Base-by-base conservation (phyloP, 768 basidiomycete genomes). In the Auriscalpium vulgare region DNA sequence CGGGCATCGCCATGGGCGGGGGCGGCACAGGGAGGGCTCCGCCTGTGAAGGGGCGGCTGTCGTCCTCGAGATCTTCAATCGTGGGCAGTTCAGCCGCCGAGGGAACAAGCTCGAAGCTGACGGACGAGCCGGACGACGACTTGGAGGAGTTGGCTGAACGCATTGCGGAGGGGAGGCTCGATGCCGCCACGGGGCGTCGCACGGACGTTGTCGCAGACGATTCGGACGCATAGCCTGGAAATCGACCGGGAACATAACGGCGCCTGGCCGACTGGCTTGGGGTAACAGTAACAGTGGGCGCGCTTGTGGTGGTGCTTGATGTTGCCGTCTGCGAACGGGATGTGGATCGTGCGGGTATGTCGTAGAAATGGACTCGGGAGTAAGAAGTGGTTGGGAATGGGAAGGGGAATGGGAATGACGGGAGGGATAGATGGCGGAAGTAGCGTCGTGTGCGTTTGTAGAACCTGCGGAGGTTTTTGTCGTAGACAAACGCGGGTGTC, bases 401-500 rank as follows among this genome's bases (percentile, higher is more conserved):
- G 37, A 69, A 37, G 6, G 62, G 46, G 11, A 43, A 13, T 9
- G 38, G 56, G 59, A 50, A 50, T 2, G 61, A 54, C 45, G 35
- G 47, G 51, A 54, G 55, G 47, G 58, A 53, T 35, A 64, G 50
- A 49, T 64, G 37, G 35, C 53, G 62, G 50, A 62, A 16, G 43
- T 45, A 56, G 55, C 57, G 63, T 9, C 63, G 63, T 23, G 67
- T 62, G 37, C 60, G 59, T 37, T 68, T 63, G 51, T 61, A 66
- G 19, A 68, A 57, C 46, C 62, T 59, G 47, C 63, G 67, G 57
- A 71, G 64, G n/a, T 65, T 67, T 21, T 61, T 61, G 50, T 80
- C 80, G 14, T 69, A 68, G 72, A 74, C 79, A 9, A 82, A 55
- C 13, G 70, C 71, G 23, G 79, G 75, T 1, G 74, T 69, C 37